phyloP scores from a whole-genome alignment of 352 stramenopile species.

The Pythium diclinum region DNA sequence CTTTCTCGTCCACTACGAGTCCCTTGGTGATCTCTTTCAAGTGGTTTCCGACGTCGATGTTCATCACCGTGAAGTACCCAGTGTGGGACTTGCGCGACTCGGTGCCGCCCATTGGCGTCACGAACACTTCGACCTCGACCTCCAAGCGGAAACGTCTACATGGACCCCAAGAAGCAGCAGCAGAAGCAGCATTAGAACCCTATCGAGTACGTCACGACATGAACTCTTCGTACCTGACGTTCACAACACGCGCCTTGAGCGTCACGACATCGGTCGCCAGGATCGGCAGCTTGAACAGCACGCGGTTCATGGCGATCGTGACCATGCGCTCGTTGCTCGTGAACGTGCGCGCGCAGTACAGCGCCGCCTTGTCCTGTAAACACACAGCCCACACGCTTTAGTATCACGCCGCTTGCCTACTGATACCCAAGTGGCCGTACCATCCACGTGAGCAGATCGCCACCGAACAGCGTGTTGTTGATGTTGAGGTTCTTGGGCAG shows the following conservation, averaged over 20 bases:
- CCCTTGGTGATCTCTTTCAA: slow-evolving; percentile 46
- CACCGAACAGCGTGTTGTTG: slow-evolving; percentile 68
- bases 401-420: not conserved
- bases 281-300: slow-evolving; percentile 71
- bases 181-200: not conserved
- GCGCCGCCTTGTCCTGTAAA: slow-evolving; percentile 49
- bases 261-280: slow-evolving; percentile 52
- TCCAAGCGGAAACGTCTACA: slow-evolving; percentile 50
- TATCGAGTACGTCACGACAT: not conserved
- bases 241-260: slow-evolving; percentile 56
- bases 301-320: slow-evolving; percentile 73
- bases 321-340: slow-evolving; percentile 76
- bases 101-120: slow-evolving; percentile 32
- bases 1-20: slow-evolving; percentile 40
- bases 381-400: not conserved
- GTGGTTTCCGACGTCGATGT: slow-evolving; percentile 40
- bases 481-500: slow-evolving; percentile 68
- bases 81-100: slow-evolving; percentile 48
- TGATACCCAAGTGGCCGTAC: slow-evolving; percentile 14
- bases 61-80: slow-evolving; percentile 63
- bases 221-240: slow-evolving; percentile 44
- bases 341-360: slow-evolving; percentile 71
- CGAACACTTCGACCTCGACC: slow-evolving; percentile 62
- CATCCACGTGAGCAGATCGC: slow-evolving; percentile 62
- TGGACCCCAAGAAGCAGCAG: not conserved